Evolutionary conservation across 2,329 filamentous ascomycete genomes (phyloP).

Genomic region (Nemania sp.): DNA sequence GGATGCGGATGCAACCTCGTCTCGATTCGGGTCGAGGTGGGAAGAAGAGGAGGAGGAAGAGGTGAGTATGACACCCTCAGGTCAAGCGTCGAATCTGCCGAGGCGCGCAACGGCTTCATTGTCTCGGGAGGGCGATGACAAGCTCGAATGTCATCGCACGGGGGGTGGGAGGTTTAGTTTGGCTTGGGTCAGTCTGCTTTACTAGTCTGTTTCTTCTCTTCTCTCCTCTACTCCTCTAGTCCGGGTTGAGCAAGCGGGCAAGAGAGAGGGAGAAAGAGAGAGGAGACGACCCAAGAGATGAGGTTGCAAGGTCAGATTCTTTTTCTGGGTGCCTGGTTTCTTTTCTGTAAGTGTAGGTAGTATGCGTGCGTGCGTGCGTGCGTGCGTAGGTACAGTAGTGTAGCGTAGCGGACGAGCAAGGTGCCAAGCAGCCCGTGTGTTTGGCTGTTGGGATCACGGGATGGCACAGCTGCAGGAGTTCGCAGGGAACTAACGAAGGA

Average conservation of each 20-base stretch:
- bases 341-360: background rate
- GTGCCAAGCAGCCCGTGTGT: constrained; percentile 25
- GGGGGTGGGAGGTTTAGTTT: constrained; percentile 23
- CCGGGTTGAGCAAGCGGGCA: background rate
- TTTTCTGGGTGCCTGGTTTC: background rate
- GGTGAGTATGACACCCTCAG: constrained; percentile 48
- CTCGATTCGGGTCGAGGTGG: constrained; percentile 44
- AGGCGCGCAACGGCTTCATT: constrained; percentile 52
- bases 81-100: constrained; percentile 51
- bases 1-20: constrained; percentile 51
- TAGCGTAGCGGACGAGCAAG: background rate
- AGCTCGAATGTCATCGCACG: constrained; percentile 43
- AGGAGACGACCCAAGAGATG: background rate
- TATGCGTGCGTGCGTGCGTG: background rate
- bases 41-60: constrained; percentile 22
- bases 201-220: background rate
- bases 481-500: constrained; percentile 41
- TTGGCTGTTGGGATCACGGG: constrained; percentile 31
- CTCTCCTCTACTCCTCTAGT: background rate
- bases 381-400: constrained; percentile 24
- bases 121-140: constrained; percentile 49
- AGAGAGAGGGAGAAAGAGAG: background rate
- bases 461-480: constrained; percentile 41
- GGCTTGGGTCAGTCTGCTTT: background rate
- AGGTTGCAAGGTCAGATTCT: background rate